Base-by-base conservation (phyloP, 495 filamentous ascomycete species). In the Parmelia sp. region DNA sequence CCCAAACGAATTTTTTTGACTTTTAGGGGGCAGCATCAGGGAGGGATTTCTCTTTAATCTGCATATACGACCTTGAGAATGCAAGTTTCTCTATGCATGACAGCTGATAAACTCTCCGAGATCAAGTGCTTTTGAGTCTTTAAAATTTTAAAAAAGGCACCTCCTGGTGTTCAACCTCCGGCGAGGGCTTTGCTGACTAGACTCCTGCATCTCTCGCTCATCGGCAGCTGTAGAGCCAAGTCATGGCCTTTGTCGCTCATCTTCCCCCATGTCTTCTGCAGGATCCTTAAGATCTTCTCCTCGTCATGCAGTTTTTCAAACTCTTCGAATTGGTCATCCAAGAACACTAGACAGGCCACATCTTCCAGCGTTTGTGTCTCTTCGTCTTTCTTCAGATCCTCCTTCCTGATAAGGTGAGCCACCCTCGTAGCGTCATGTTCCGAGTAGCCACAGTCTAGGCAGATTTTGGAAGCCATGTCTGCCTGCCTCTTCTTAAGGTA, bases 201-300 rank as follows among this genome's bases (percentile, higher is more conserved):
- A 62, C 68, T 74, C 73, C 73, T 77, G 65, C 79, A 83, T 66
- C 80, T 73, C 60, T 82, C 88, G 62, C 77, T 81, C 80, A 91
- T 80, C 23, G 80, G 66, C 70, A 92, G 84, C 72, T 77, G 70
- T 68, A 90, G 70, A 35, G 90, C 90, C 73, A 92, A 74, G 65
- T 83, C 82, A 63, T 82, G 76, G n/a, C 89, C 90, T 60, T 70
- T 68, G 63, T 79, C 78, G 47, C 78, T 83, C 89, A 94, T 92
- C 82, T 94, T 94, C 56, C 66, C 86, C 90, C 90, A 94, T 44
- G 89, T 91, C 86, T 92, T 92, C 69, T 77, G 73, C 74, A 94
- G 72, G 65, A 94, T 91, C 17, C 70, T 77, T 17, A 92, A 66
- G 53, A 90, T 82, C 79, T 92, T 92, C 60, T 84, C 87, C 75